Percentiles rank a stretch among this genome's conserved stretches.
Conservation (phyloP, 2,329 filamentous ascomycete species). For the Colletotrichum orchidophilum region DNA sequence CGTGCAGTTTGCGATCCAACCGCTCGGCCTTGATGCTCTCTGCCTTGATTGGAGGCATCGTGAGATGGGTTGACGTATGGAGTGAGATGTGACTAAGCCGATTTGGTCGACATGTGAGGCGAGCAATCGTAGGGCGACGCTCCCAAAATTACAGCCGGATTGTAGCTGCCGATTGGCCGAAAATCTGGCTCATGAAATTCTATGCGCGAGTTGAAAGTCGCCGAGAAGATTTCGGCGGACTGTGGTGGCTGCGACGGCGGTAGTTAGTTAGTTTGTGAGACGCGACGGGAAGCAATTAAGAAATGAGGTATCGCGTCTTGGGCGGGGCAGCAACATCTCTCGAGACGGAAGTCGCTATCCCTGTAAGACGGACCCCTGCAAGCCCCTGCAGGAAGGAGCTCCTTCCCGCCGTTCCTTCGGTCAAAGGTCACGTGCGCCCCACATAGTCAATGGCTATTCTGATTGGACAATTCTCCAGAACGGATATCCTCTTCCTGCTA, state of each 20-base stretch:
- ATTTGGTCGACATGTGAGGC: neutral
- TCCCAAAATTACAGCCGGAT: no score
- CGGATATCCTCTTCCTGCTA: neutral
- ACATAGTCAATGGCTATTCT: no score
- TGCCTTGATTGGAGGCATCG: conserved; percentile 14
- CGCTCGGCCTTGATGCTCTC: conserved; percentile 1
- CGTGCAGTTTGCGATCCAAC: neutral
- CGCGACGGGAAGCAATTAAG: conserved; percentile 12
- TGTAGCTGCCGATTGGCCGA: neutral
- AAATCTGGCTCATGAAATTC: neutral
- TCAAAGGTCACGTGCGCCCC: neutral
- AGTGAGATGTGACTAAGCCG: neutral
- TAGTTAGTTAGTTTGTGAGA: neutral
- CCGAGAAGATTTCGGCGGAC: neutral
- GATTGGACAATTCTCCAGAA: neutral
- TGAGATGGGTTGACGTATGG: neutral
- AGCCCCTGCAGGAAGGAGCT: neutral
- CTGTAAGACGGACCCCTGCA: neutral
- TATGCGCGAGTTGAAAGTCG: neutral
- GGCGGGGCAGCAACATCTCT: neutral
- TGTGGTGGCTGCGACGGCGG: neutral
- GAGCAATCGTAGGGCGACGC: neutral
- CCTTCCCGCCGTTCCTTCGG: neutral
- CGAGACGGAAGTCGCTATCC: neutral
- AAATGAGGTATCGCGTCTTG: conserved; percentile 23